Conservation (phyloP, 257 asterid genomes). For the Datura wrightii region DNA sequence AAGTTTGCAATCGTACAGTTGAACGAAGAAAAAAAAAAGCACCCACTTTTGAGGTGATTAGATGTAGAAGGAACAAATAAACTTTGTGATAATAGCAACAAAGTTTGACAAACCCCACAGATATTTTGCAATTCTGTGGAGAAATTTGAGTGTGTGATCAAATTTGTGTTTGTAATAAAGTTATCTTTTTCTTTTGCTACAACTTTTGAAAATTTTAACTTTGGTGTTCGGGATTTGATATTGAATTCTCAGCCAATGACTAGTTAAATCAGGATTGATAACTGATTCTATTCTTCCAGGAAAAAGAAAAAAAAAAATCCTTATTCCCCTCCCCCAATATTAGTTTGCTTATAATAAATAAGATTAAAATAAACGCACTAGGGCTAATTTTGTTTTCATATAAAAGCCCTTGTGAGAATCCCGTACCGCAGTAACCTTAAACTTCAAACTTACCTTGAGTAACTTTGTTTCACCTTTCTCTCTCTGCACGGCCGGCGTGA, state of each 20-base stretch:
- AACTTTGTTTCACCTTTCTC: too few relatives aligned
- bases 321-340: too few relatives aligned
- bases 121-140: slow-evolving; percentile 21
- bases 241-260: background rate
- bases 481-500: too few relatives aligned
- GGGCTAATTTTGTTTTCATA: too few relatives aligned
- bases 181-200: background rate
- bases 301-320: too few relatives aligned
- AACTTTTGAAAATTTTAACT: background rate
- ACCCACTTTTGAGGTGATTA: slow-evolving; percentile 66
- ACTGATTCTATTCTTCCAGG: background rate
- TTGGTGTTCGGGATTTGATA: background rate
- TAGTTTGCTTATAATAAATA: too few relatives aligned
- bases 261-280: background rate
- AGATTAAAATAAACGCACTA: too few relatives aligned
- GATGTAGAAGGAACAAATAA: slow-evolving; percentile 27
- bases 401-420: too few relatives aligned
- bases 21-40: slow-evolving; percentile 40
- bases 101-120: slow-evolving; percentile 26
- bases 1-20: slow-evolving; percentile 40
- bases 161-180: background rate
- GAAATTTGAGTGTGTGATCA: background rate
- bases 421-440: too few relatives aligned
- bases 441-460: too few relatives aligned
- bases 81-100: slow-evolving; percentile 19